A percentile compares a stretch with the other conserved stretches of the same genome.
phyloP scores from a whole-genome alignment of 2,329 filamentous ascomycete genomes.

The Fusarium goolgardi region DNA sequence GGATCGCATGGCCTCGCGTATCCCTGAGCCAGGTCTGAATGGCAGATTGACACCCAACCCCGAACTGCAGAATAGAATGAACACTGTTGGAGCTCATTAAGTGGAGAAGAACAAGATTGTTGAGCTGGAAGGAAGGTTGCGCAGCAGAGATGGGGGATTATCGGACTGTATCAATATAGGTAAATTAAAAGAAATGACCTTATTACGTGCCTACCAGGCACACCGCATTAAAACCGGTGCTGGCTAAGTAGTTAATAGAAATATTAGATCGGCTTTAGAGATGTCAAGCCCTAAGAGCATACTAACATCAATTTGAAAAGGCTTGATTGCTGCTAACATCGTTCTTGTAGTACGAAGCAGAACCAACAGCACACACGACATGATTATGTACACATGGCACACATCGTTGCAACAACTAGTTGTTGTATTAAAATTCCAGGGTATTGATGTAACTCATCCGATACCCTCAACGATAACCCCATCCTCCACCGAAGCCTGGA shows the following conservation, averaged over 20 bases:
- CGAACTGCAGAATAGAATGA: conserved; percentile 55
- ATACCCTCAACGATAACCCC: conserved; percentile 20
- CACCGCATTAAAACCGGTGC: not conserved
- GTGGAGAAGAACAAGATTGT: not conserved
- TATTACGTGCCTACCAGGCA: not conserved
- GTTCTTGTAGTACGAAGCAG: not conserved
- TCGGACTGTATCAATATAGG: conserved; percentile 34
- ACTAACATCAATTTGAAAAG: not conserved
- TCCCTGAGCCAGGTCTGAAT: conserved; percentile 61
- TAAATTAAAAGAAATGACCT: conserved; percentile 15
- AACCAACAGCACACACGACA: not conserved
- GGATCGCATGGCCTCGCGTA: conserved; percentile 70
- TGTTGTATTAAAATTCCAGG: conserved; percentile 33
- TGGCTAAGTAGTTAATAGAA: not conserved
- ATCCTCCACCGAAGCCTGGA: conserved; percentile 8
- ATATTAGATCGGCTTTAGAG: not conserved
- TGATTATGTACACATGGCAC: not conserved
- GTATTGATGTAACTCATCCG: conserved; percentile 35
- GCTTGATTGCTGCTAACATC: not conserved
- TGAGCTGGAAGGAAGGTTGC: not conserved
- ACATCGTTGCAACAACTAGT: conserved; percentile 1
- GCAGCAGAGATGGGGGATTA: conserved; percentile 18
- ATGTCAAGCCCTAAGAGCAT: not conserved
- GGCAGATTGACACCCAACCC: conserved; percentile 62
- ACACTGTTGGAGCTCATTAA: conserved; percentile 39